phyloP scores from a whole-genome alignment of 805 yeast genomes.

The Yamadazyma ubonensis region DNA sequence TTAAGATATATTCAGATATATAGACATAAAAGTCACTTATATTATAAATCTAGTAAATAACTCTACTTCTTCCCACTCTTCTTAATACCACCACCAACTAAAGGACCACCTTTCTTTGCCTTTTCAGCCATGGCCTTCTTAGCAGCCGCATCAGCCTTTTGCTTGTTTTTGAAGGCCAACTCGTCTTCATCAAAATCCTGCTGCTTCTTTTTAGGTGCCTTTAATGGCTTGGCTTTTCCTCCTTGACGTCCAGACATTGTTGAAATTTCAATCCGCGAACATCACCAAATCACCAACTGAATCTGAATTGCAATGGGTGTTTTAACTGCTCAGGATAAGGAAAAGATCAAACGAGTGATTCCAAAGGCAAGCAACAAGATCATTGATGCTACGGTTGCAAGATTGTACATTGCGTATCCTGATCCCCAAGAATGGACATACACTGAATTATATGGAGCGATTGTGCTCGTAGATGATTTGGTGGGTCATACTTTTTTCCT shows the following conservation, averaged over 20 bases:
- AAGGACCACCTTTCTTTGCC: constrained; percentile 87
- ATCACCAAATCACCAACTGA: not conserved
- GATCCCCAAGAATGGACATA: constrained; percentile 76
- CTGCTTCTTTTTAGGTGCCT: constrained; percentile 78
- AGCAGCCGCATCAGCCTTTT: constrained; percentile 92
- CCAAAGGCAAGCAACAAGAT: constrained; percentile 88
- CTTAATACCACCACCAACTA: constrained; percentile 93
- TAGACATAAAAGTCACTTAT: not conserved
- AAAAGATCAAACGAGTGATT: constrained; percentile 80
- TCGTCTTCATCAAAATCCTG: constrained; percentile 86
- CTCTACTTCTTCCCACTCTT: constrained; percentile 56
- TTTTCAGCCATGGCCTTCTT: constrained; percentile 85
- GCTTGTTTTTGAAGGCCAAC: constrained; percentile 85
- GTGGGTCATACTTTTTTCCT: constrained; percentile 93
- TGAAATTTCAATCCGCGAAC: not conserved
- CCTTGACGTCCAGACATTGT: constrained; percentile 93
- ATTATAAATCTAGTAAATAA: not conserved
- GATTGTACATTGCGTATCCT: constrained; percentile 88
- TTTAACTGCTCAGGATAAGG: constrained; percentile 63
- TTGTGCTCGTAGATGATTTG: constrained; percentile 82
- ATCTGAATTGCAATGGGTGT: constrained; percentile 42
- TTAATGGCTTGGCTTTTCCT: constrained; percentile 90
- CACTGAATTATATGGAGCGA: constrained; percentile 88
- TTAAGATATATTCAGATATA: no score
- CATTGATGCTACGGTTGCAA: constrained; percentile 85